phyloP scores from a whole-genome alignment of 163 green algal species.

The Dunaliella salina region DNA sequence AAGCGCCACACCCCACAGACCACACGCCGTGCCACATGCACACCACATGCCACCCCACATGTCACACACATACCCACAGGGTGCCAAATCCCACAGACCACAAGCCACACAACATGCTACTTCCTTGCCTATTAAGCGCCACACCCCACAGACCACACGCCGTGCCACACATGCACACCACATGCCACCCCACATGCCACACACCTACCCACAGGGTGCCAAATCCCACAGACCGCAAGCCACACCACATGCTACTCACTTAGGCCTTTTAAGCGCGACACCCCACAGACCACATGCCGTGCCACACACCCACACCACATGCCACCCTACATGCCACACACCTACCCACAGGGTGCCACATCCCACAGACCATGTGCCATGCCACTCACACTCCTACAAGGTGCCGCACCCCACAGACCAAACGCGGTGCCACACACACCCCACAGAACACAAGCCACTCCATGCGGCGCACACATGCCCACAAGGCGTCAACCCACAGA shows the following conservation, averaged over 20 bases:
- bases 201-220: background rate
- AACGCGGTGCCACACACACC: no score
- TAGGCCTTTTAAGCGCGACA: conserved; percentile 9
- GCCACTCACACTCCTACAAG: conserved; percentile 22
- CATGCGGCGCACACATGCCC: background rate
- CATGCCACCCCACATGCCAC: background rate
- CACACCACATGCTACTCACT: conserved; percentile 14
- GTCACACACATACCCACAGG: no score
- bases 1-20: background rate
- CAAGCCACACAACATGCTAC: background rate
- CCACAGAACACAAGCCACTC: background rate
- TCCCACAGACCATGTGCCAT: background rate
- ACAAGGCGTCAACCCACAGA: background rate
- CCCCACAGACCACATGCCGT: no score
- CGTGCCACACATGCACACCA: no score
- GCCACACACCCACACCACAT: no score
- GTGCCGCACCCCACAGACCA: conserved; percentile 26
- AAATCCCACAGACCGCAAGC: background rate
- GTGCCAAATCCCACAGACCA: background rate
- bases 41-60: conserved; percentile 16
- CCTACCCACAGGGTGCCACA: background rate
- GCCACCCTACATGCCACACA: background rate
- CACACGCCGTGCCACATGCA: conserved; percentile 1
- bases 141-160: conserved; percentile 22
- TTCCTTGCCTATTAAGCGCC: conserved; percentile 25